phyloP scores from a whole-genome alignment of 2,329 filamentous ascomycete genomes.

The Fusarium sp. region DNA sequence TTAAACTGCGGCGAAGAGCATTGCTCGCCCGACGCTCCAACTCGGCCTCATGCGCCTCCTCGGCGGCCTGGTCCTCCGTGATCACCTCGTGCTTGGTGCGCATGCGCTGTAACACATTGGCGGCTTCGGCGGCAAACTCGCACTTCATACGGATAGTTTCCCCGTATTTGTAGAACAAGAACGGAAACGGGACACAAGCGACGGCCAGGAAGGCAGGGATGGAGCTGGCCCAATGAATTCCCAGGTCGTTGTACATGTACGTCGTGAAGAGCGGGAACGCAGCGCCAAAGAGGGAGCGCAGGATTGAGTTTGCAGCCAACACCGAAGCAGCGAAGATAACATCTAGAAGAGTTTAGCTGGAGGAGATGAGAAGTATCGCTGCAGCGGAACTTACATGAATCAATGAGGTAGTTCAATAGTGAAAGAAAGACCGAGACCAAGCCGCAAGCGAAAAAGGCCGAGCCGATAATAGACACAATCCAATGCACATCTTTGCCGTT shows the following conservation, averaged over 20 bases:
- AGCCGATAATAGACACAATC: slow-evolving; percentile 61
- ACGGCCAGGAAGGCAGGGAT: slow-evolving; percentile 80
- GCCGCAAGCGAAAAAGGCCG: slow-evolving; percentile 65
- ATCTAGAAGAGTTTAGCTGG: slow-evolving; percentile 52
- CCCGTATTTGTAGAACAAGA: slow-evolving; percentile 81
- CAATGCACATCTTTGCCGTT: slow-evolving; percentile 67
- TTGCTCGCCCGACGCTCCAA: slow-evolving; percentile 44
- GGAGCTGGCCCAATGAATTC: slow-evolving; percentile 80
- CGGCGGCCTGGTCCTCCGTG: slow-evolving; percentile 46
- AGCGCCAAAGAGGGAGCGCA: slow-evolving; percentile 78
- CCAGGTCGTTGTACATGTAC: slow-evolving; percentile 67
- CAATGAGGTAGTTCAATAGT: slow-evolving; percentile 75
- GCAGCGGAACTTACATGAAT: slow-evolving; percentile 59
- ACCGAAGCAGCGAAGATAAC: slow-evolving; percentile 82
- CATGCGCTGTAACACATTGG: slow-evolving; percentile 66
- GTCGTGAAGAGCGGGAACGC: slow-evolving; percentile 80
- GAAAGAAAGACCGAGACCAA: slow-evolving; percentile 74
- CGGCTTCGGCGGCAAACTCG: slow-evolving; percentile 76
- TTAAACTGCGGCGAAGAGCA: slow-evolving; percentile 35
- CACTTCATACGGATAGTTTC: slow-evolving; percentile 70
- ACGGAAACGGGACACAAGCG: slow-evolving; percentile 78
- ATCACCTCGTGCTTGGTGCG: slow-evolving; percentile 47
- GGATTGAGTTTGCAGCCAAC: slow-evolving; percentile 77
- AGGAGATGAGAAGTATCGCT: background rate
- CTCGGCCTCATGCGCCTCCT: slow-evolving; percentile 41